Percentiles rank a stretch among this genome's conserved stretches.
Conservation (phyloP, 306 rosid genomes). For the Alnus rubra region DNA sequence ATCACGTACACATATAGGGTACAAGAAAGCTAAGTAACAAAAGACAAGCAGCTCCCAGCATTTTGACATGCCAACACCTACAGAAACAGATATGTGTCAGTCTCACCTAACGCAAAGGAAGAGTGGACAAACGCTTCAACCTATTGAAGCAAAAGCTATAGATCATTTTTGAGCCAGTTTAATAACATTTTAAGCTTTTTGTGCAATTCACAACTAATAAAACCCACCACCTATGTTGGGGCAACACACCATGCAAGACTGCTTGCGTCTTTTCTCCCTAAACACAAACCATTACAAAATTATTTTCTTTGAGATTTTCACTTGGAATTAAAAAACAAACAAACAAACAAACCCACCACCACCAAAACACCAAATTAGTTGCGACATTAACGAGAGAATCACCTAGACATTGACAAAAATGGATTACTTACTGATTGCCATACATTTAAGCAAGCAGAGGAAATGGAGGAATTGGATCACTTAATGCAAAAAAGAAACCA, state of each 20-base stretch:
- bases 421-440: not conserved
- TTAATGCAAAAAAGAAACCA: not conserved
- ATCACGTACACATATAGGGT: not conserved
- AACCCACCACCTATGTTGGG: not conserved
- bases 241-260: not conserved
- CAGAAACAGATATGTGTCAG: not conserved
- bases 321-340: not conserved
- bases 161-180: not conserved
- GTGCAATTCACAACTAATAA: not conserved
- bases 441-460: not conserved
- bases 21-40: not conserved
- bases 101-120: not conserved
- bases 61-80: not conserved
- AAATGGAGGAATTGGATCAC: not conserved
- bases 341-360: no score
- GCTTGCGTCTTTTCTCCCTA: not conserved
- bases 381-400: not conserved
- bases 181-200: not conserved
- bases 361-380: not conserved
- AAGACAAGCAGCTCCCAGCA: not conserved
- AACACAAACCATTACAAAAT: not conserved
- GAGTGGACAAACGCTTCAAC: not conserved
- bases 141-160: not conserved
- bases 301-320: not conserved
- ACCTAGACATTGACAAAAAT: not conserved